Evolutionary conservation across 305 asterid species (phyloP).

Genomic region (Andrographis paniculata): DNA sequence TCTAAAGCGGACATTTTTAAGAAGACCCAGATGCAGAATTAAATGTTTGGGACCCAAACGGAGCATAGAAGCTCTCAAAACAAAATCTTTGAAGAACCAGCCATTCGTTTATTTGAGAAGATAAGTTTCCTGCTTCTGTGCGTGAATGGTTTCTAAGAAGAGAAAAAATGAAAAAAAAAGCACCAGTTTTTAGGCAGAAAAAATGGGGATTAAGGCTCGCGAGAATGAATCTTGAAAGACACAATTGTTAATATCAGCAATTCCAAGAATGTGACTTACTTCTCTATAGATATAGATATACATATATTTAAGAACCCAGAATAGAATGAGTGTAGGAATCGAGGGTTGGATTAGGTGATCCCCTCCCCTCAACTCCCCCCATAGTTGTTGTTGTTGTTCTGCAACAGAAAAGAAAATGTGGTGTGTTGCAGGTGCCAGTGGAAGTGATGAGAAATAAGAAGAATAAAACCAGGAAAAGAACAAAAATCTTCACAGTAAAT

Average conservation of each 20-base stretch:
- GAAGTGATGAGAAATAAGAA: conserved; percentile 21
- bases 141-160: too few species aligned
- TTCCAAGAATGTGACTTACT: not conserved
- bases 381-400: conserved; percentile 18
- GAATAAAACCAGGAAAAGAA: conserved; percentile 20
- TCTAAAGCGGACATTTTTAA: conserved; percentile 26
- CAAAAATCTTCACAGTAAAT: conserved; percentile 16
- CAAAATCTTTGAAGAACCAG: conserved; percentile 21
- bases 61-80: too few species aligned
- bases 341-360: conserved; percentile 40
- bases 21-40: conserved; percentile 25
- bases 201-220: conserved; percentile 12
- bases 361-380: conserved; percentile 20
- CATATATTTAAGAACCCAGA: conserved; percentile 4
- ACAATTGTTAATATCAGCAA: conserved; percentile 1
- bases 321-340: conserved; percentile 17
- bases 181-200: not conserved
- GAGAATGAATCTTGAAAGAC: conserved; percentile 22
- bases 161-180: conserved; percentile 11
- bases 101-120: too few species aligned
- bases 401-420: conserved; percentile 11
- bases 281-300: too few species aligned
- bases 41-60: too few species aligned
- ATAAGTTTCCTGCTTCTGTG: too few species aligned
- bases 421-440: conserved; percentile 23